Evolutionary conservation across 2,329 filamentous ascomycete genomes (phyloP).

Genomic region (Gnomoniopsis smithogilvyi): DNA sequence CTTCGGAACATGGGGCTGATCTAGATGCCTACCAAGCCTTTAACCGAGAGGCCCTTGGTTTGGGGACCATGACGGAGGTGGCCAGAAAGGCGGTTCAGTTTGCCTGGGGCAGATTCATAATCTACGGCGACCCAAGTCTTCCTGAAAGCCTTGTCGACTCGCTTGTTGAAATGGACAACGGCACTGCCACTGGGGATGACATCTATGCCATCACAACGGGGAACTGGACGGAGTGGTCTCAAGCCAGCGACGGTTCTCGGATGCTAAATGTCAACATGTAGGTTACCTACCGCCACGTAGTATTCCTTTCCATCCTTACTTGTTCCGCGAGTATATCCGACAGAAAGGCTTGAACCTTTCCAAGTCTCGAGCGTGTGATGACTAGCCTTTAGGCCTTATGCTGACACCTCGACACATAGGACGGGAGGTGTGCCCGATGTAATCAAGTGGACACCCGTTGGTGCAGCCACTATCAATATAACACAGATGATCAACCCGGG

Average conservation of each 20-base stretch:
- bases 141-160: neutral
- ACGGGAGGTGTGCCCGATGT: slow-evolving; percentile 19
- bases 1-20: slow-evolving; percentile 33
- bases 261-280: slow-evolving; percentile 23
- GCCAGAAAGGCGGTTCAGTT: slow-evolving; percentile 21
- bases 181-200: slow-evolving; percentile 10
- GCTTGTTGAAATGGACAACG: neutral
- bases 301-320: no score
- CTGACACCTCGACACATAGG: no score
- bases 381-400: no score
- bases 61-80: slow-evolving; percentile 20
- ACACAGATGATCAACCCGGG: slow-evolving; percentile 5
- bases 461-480: slow-evolving; percentile 27
- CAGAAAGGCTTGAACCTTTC: no score
- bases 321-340: no score
- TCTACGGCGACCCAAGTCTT: slow-evolving; percentile 33
- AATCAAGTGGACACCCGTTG: slow-evolving; percentile 5
- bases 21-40: slow-evolving; percentile 27
- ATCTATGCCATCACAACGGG: slow-evolving; percentile 1
- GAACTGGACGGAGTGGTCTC: slow-evolving; percentile 15
- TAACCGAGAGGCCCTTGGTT: slow-evolving; percentile 14
- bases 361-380: no score
- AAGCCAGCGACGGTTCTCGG: neutral
- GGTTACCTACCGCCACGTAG: no score
- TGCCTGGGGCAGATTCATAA: slow-evolving; percentile 38